Evolutionary conservation across 2,329 filamentous ascomycete genomes (phyloP).

Genomic region (Arthrobotrys sinensis): DNA sequence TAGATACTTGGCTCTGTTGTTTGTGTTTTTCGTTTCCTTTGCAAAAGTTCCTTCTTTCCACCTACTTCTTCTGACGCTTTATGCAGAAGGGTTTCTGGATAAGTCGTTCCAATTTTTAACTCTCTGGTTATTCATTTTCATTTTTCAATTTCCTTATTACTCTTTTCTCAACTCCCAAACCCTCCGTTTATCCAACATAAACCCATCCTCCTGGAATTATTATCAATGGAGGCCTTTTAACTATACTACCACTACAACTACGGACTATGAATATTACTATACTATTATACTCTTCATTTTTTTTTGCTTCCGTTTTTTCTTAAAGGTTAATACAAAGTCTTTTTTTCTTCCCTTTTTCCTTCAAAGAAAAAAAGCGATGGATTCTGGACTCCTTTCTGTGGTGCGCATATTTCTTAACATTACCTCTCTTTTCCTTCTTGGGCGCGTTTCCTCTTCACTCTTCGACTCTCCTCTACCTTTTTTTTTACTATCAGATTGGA

Average conservation of each 20-base stretch:
- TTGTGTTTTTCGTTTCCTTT: constrained; percentile 29
- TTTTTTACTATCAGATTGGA: neutral
- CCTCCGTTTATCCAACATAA: constrained; percentile 52
- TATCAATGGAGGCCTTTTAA: constrained; percentile 37
- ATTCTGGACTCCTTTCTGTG: constrained; percentile 44
- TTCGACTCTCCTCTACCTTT: constrained; percentile 8
- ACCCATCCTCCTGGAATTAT: constrained; percentile 63
- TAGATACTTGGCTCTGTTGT: constrained; percentile 46
- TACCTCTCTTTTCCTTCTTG: constrained; percentile 25
- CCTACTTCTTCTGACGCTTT: constrained; percentile 50
- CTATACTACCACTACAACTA: neutral
- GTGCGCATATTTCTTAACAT: constrained; percentile 37
- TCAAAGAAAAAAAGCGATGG: constrained; percentile 52
- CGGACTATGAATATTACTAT: constrained; percentile 17
- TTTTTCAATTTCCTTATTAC: constrained; percentile 11
- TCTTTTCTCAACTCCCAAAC: constrained; percentile 19
- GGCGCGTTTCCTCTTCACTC: neutral
- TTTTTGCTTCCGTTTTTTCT: constrained; percentile 43
- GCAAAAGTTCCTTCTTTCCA: constrained; percentile 50
- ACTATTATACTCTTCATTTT: constrained; percentile 57
- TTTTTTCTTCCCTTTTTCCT: constrained; percentile 62
- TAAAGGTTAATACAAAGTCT: constrained; percentile 61
- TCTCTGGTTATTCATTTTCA: neutral
- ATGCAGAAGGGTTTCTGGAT: constrained; percentile 53
- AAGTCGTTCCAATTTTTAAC: neutral